Base-by-base conservation (phyloP, 2,329 filamentous ascomycete species). In the Aspergillus fructus region DNA sequence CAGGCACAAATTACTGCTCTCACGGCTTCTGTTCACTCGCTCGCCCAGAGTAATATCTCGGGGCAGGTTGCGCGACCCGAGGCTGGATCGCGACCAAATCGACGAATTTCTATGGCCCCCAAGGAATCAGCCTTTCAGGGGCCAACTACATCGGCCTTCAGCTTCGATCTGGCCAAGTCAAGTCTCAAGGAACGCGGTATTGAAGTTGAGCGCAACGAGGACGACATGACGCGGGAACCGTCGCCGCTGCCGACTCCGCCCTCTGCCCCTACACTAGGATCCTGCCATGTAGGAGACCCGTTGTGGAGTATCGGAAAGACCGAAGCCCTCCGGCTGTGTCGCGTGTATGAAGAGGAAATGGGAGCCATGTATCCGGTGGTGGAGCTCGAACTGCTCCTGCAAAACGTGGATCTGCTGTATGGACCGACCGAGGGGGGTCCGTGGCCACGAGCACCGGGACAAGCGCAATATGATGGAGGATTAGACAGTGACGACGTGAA, bases 131-230 rank as follows among this genome's bases (percentile, higher is more conserved):
- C 83, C n/a, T 96, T 94, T 68, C 87, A 89, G 56, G 92, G 92
- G 0, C 90, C 91, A 0, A 96, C 91, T 0, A 96, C 91, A 69
- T 88, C 86, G 40, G 86, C 86, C 1, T 96, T 91, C 73, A 91
- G 89, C 64, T 83, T 96, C 17, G 90, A 92, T 60, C 86, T 96
- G 5, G 92, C 93, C 17, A 93, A 91, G 71, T 89, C 85, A 50
- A 96, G 91, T 50, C 80, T 96, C 30, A 88, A 91, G 68, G 91
- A 87, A 55, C 94, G 96, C 85, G 92, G 92, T 7, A 96, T 96
- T 66, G 51, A 53, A 30, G 86, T 86, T 41, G 84, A 86, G 13
- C 56, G 57, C 0, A 86, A 87, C 24, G 78, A 72, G 2, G 76
- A 81, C 9, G 87, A 89, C 45, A 82, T 85, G 19, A 80, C 79